Evolutionary conservation across 768 basidiomycete genomes (phyloP), one percentile per base, ranked within the genome.

Genomic region (Amanita jacksonii): DNA sequence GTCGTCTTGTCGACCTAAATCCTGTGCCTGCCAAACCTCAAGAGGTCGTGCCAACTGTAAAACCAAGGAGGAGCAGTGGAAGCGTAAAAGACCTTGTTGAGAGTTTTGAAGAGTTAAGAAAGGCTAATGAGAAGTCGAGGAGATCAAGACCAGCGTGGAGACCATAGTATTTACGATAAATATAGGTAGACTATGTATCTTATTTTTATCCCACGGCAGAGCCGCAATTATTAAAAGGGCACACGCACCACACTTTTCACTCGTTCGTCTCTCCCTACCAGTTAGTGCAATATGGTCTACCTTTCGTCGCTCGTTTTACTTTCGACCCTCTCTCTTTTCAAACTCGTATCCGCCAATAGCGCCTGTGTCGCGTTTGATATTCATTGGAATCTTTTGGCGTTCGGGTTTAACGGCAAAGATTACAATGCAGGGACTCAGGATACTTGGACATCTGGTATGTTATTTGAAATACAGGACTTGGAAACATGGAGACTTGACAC

Each of bases 351-450:
- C 13, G 45, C 45, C 22, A 35, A 34, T 30, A 41, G 45, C 23
- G 45, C 38, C 23, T 94, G 91, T 57, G 68, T 90, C 30, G 74
- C 81, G 16, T 92, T 93, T 57, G 91, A 94, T 56, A 55, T 69
- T 33, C 66, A 63, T 53, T 91, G 82, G 79, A 89, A 93, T 60
- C 73, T 97, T 41, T 77, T 88, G 41, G 86, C 82, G 16, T 88
- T 97, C 58, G 87, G 85, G 43, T 75, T 88, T 49, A 76, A 81
- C 45, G 81, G 79, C 47, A 82, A 85, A 55, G 92, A 96, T 61
- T 92, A 84, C 67, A 79, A 76, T 52, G 79, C 85, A 39, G 87
- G 90, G 9, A 65, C 76, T 3, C 76, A 80, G 54, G 69, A 72
- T 52, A 68, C 73, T 4, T 96, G 89, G 89, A 57, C 66, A 13